These are phyloP conservation scores for Fonsecaea multimorphosa DNA, from an alignment of 2,329 filamentous ascomycete genomes.

Conservation along the genomic window DNA sequence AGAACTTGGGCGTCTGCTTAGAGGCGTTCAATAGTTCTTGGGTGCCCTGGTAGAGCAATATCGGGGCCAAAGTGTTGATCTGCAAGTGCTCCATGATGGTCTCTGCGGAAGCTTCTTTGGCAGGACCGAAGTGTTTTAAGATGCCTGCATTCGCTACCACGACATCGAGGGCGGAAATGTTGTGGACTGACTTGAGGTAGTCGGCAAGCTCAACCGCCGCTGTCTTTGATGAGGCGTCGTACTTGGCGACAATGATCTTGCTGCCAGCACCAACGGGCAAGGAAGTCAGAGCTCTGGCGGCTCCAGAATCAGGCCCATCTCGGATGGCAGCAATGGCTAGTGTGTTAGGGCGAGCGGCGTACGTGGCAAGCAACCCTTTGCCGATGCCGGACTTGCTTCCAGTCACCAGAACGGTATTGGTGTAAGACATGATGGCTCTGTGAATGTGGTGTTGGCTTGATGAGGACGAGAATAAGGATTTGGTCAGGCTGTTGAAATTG, in stretches of 20 bases:
- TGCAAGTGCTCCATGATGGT: slow-evolving; percentile 50
- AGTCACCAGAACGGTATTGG: slow-evolving; percentile 29
- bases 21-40: slow-evolving; percentile 45
- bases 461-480: neutral
- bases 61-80: slow-evolving; percentile 49
- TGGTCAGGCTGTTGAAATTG: neutral
- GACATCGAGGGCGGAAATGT: slow-evolving; percentile 53
- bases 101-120: slow-evolving; percentile 45
- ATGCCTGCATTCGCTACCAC: slow-evolving; percentile 61
- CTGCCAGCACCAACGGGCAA: slow-evolving; percentile 46
- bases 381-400: slow-evolving; percentile 34
- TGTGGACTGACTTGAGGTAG: slow-evolving; percentile 41
- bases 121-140: slow-evolving; percentile 42
- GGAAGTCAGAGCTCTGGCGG: slow-evolving; percentile 40
- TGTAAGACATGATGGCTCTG: slow-evolving; percentile 23
- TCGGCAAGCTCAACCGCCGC: slow-evolving; percentile 44
- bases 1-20: slow-evolving; percentile 44
- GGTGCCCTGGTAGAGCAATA: slow-evolving; percentile 46
- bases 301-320: slow-evolving; percentile 28
- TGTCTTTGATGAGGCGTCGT: slow-evolving; percentile 47
- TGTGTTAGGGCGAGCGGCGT: slow-evolving; percentile 28
- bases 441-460: neutral
- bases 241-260: slow-evolving; percentile 49
- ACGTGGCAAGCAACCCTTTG: slow-evolving; percentile 29
- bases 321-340: slow-evolving; percentile 35